Conservation (phyloP, 2,329 filamentous ascomycete genomes). For the Colletotrichum shisoi region DNA sequence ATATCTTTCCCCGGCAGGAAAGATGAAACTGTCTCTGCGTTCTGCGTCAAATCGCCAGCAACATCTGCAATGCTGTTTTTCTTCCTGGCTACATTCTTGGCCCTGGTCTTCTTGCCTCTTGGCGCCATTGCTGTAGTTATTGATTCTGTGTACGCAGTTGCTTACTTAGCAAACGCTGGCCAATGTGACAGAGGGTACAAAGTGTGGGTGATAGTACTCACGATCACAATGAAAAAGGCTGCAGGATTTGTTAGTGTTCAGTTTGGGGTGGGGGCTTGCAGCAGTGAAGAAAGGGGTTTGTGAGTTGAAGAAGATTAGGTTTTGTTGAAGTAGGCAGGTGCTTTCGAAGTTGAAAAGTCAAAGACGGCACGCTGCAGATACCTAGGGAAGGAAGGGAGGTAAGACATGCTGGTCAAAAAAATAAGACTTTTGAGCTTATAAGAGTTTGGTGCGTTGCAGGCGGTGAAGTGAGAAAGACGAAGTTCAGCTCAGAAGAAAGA, state of each 20-base stretch:
- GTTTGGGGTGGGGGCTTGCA: background rate
- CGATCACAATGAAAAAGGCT: background rate
- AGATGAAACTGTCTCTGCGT: background rate
- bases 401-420: too few species aligned
- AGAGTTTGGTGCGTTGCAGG: too few species aligned
- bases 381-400: background rate
- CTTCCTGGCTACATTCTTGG: background rate
- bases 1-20: background rate
- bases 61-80: background rate
- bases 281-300: background rate
- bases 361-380: background rate
- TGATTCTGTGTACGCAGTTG: background rate
- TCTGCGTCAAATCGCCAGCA: background rate
- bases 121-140: background rate
- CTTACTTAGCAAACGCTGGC: background rate
- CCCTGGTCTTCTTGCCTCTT: background rate
- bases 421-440: too few species aligned
- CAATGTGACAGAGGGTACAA: background rate
- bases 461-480: too few species aligned
- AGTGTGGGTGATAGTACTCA: background rate
- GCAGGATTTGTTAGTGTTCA: background rate
- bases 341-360: background rate
- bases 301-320: background rate
- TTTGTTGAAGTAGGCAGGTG: background rate
- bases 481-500: too few species aligned